A percentile compares a stretch with the other conserved stretches of the same genome.
Conservation (phyloP, 2,329 filamentous ascomycete genomes). For the Apiospora kogelbergensis region DNA sequence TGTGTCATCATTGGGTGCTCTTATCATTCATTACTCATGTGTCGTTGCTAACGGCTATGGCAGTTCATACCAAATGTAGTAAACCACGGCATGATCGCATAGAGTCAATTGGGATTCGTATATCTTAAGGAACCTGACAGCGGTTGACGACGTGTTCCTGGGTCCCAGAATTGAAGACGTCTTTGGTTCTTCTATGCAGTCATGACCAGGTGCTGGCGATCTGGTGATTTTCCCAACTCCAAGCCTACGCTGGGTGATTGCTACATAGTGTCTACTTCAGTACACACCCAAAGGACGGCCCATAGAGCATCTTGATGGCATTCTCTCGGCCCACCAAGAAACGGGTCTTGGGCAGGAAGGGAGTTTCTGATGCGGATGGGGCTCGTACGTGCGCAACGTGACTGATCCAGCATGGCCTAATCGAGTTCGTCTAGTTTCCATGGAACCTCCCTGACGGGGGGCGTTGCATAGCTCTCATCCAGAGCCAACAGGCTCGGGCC, state of each 20-base stretch:
- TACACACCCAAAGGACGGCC: too few relatives aligned
- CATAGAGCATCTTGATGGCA: too few relatives aligned
- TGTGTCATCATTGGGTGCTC: too few relatives aligned
- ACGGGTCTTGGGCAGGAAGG: too few relatives aligned
- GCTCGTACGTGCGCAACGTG: too few relatives aligned
- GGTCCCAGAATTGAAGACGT: not conserved
- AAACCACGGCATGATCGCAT: not conserved
- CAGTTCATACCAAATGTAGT: not conserved
- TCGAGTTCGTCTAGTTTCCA: not conserved
- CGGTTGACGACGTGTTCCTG: not conserved
- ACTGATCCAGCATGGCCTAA: not conserved
- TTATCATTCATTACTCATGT: not conserved
- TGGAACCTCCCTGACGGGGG: not conserved
- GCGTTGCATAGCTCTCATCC: conserved; percentile 23
- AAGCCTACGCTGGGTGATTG: not conserved
- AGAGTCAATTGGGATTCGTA: not conserved
- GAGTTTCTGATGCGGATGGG: not conserved
- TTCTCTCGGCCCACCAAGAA: not conserved
- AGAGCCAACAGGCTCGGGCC: conserved; percentile 80
- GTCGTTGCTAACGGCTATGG: not conserved
- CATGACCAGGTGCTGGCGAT: not conserved
- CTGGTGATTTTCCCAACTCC: too few relatives aligned
- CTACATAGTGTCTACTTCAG: too few relatives aligned
- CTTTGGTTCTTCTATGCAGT: not conserved
- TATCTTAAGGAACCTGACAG: not conserved